Evolutionary conservation across 1,284 basidiomycete species (phyloP).

Genomic region (Mycena sp.): DNA sequence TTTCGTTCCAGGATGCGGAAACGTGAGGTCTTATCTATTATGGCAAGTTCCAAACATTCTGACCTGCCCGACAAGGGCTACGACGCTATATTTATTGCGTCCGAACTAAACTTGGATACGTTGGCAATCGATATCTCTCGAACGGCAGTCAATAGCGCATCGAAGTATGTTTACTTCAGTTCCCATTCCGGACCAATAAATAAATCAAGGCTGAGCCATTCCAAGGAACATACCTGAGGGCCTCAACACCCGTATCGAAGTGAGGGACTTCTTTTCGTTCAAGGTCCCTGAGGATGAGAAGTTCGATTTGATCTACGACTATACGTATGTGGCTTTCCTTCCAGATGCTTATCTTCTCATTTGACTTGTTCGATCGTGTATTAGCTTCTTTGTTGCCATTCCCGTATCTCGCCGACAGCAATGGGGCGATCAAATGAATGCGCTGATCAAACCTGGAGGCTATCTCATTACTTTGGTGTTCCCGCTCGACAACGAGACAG

Average conservation of each 20-base stretch:
- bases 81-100: slow-evolving; percentile 66
- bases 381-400: slow-evolving; percentile 78
- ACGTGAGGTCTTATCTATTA: slow-evolving; percentile 57
- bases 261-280: slow-evolving; percentile 65
- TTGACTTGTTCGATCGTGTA: too few species aligned
- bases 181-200: slow-evolving; percentile 2
- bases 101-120: slow-evolving; percentile 56
- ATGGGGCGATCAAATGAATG: slow-evolving; percentile 68
- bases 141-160: slow-evolving; percentile 61
- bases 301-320: slow-evolving; percentile 73
- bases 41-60: neutral
- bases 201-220: too few species aligned
- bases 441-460: slow-evolving; percentile 66
- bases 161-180: slow-evolving; percentile 47
- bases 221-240: slow-evolving; percentile 25
- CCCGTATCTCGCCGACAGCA: slow-evolving; percentile 59
- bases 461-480: slow-evolving; percentile 70
- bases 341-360: neutral
- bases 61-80: slow-evolving; percentile 61
- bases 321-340: slow-evolving; percentile 60
- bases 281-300: slow-evolving; percentile 47
- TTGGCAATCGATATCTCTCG: slow-evolving; percentile 67
- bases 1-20: slow-evolving; percentile 79
- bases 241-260: slow-evolving; percentile 48
- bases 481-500: slow-evolving; percentile 49